Conservation (phyloP, 352 stramenopile genomes). For the Elongisporangium undulatum region DNA sequence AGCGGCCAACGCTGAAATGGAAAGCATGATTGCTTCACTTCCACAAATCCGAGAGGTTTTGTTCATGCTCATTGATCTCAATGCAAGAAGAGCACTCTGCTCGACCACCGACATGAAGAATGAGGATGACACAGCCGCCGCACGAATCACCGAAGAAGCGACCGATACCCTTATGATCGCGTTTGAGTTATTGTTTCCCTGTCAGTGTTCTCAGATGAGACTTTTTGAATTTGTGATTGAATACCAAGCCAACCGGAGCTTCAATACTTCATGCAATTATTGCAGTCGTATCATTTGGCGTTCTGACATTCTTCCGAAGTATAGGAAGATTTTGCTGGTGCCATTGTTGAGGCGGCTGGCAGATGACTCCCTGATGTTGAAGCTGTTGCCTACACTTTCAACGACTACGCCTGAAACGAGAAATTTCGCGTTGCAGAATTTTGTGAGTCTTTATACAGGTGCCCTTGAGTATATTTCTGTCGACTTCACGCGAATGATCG, state of each 20-base stretch:
- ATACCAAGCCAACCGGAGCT: neutral
- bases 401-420: slow-evolving; percentile 6
- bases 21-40: slow-evolving; percentile 2
- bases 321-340: slow-evolving; percentile 36
- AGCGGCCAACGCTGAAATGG: neutral
- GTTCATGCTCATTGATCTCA: slow-evolving; percentile 29
- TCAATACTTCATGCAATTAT: slow-evolving; percentile 8
- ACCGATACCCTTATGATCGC: slow-evolving; percentile 67
- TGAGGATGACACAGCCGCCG: slow-evolving; percentile 2
- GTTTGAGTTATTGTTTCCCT: slow-evolving; percentile 88
- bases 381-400: slow-evolving; percentile 24
- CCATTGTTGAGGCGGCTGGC: slow-evolving; percentile 60
- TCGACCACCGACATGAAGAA: neutral
- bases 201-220: slow-evolving; percentile 49
- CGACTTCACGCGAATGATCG: slow-evolving; percentile 8
- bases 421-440: neutral
- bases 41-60: slow-evolving; percentile 21
- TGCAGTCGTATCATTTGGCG: slow-evolving; percentile 18
- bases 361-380: slow-evolving; percentile 51
- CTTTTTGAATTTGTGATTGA: slow-evolving; percentile 48
- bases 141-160: slow-evolving; percentile 23
- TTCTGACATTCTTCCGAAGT: slow-evolving; percentile 14
- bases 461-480: slow-evolving; percentile 12
- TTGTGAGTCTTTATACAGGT: slow-evolving; percentile 9
- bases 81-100: slow-evolving; percentile 7